Base-by-base conservation (phyloP, 768 basidiomycete species). In the Leccinum pellstonianum region DNA sequence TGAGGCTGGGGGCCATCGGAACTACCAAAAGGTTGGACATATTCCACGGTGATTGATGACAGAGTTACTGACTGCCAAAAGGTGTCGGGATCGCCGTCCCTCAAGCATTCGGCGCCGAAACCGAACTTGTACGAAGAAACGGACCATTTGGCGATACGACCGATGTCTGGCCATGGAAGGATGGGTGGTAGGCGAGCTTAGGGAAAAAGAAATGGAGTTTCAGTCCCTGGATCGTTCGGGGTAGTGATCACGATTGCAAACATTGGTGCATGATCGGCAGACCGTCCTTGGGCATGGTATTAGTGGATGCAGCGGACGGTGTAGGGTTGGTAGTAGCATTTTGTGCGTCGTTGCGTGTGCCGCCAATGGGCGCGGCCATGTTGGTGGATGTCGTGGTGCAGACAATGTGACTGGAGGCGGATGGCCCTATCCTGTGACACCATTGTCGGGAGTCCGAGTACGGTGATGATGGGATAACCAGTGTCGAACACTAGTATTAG, bases 1-100 rank as follows among this genome's bases (percentile, higher is more conserved):
- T 99, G 96, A 2, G 97, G 97, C 68, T 98, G 97, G 2, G 95
- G 93, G 2, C 97, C 97, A 70, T 98, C 97, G 4, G 89, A 89
- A 71, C 91, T 93, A 63, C 41, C 41, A 41, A 41, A 38, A 41
- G 17, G 38, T n/a, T 41, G 38, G 15, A 38, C 15, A 0, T 0
- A 12, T 21, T 47, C 12, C 19, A 31, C 15, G 38, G 57, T 19
- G 54, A 25, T 4, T 25, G 9, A 31, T 31, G 2, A 31, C 9
- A 8, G 27, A 33, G 33, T 33, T 8, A 81, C 93, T 73, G 73
- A 98, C 95, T 98, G 97, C 97, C 97, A 98, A 71, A 98, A 96
- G 0, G 95, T 98, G 43, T 91, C 88, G 31, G 91, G 87, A 68
- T 96, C 90, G 35, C 85, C 84, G 66, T 98, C 95, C 27, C 86